These are phyloP conservation scores for Carex kokanica DNA, from an alignment of 176 grass and related monocot genomes.

Conservation along the genomic window DNA sequence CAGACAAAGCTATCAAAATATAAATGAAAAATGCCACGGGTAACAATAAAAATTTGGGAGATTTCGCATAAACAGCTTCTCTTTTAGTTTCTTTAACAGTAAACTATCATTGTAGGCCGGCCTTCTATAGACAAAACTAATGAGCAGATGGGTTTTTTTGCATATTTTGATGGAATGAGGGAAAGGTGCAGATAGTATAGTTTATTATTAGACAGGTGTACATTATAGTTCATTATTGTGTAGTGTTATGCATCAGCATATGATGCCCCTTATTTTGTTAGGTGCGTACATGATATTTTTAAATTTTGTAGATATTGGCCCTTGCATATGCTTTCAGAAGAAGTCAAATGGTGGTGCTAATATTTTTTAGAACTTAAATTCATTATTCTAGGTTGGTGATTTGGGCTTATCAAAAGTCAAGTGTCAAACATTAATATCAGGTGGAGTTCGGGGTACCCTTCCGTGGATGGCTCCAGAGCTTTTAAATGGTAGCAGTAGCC, in stretches of 20 bases:
- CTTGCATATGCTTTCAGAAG: not conserved
- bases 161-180: conserved; percentile 7
- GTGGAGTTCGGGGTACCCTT: conserved; percentile 92
- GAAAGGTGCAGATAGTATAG: not conserved
- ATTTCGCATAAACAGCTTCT: not conserved
- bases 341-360: not conserved
- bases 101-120: not conserved
- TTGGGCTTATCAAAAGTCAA: conserved; percentile 96
- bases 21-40: not conserved
- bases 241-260: not conserved
- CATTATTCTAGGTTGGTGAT: conserved; percentile 79
- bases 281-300: not conserved
- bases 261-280: not conserved
- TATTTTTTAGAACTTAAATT: not conserved
- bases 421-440: conserved; percentile 86
- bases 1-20: not conserved
- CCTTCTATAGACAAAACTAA: not conserved
- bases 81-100: not conserved
- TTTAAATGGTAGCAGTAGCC: conserved; percentile 78
- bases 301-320: not conserved
- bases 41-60: not conserved
- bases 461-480: conserved; percentile 99
- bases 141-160: not conserved
- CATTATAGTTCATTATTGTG: not conserved
- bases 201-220: not conserved